phyloP scores from a whole-genome alignment of 176 grass and related monocot genomes.

The Areca catechu region DNA sequence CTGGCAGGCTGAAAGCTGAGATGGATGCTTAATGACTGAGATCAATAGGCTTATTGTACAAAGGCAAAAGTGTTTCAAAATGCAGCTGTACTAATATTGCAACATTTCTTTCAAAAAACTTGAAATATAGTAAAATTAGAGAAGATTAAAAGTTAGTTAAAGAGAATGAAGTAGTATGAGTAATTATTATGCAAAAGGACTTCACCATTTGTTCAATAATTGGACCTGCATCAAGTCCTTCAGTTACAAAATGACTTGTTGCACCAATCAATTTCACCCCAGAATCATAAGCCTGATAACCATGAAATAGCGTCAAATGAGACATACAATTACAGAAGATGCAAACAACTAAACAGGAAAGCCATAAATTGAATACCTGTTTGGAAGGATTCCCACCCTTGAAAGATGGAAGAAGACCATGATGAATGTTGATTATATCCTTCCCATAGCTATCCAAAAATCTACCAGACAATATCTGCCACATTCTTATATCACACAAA shows the following conservation, averaged over 20 bases:
- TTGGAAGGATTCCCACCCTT: conserved; percentile 80
- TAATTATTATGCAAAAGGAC: too few species aligned
- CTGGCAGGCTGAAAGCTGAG: too few species aligned
- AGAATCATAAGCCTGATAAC: conserved; percentile 67
- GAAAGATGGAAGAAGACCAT: conserved; percentile 97
- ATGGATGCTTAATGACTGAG: too few species aligned
- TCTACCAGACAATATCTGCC: conserved; percentile 55
- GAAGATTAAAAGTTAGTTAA: too few species aligned
- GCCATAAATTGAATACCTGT: conserved; percentile 37
- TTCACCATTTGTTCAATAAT: conserved; percentile 96
- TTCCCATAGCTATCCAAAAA: conserved; percentile 78
- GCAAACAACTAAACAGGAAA: background rate
- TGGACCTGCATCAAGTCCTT: conserved; percentile 79
- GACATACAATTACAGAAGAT: too few species aligned
- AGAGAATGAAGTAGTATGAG: too few species aligned
- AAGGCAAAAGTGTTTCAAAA: too few species aligned
- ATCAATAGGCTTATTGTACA: too few species aligned
- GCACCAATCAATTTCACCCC: conserved; percentile 95
- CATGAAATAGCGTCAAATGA: background rate
- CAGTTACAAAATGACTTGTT: conserved; percentile 90
- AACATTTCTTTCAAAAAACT: too few species aligned
- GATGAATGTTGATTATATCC: conserved; percentile 96
- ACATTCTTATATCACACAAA: background rate
- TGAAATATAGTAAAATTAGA: too few species aligned
- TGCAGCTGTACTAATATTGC: too few species aligned